Evolutionary conservation across 805 yeast species (phyloP), one percentile per base, ranked within the genome.

Genomic region (Candida tibetensis): DNA sequence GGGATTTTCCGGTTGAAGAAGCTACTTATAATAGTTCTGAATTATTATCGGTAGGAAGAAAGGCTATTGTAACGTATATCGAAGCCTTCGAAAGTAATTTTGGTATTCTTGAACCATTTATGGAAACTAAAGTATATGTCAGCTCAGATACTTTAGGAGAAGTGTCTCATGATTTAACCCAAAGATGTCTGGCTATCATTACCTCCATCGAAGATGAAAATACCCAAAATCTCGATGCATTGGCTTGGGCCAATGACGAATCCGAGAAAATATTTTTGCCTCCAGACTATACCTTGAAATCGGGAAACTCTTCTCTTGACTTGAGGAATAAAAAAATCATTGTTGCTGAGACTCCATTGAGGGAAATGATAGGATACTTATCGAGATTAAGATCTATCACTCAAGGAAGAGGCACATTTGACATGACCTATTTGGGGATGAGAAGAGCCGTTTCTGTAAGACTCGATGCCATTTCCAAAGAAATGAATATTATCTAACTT

Each of bases 331-430:
- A 69, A 46, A 76, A 86, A 60, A 62, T 74, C 5, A 76, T 93
- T 23, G 66, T 66, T n/a, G 96, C 96, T 0, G 76, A 74, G 35
- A 90, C 89, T 0, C 97, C 99, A 3, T 66, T 93, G 54, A 74
- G 82, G 43, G 95, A 84, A 44, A 89, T 93, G 96, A 76, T 89
- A 33, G 96, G 97, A 0, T 93, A 93, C 57, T 71, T 88, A 41
- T 78, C 81, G 8, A 77, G 76, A 44, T 65, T 93, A 32, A 66
- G 98, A 50, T 82, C 93, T 26, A 65, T 89, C 49, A 90, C 97
- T 0, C 89, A 88, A 53, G 99, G 99, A 1, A 72, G 95, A 30
- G 95, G 90, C 2, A 75, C 80, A 2, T 89, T 85, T 58, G 79
- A 79, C 42, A 86, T 91, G 95, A 72, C 76, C 10, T 85, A 82